A percentile compares a stretch with the other conserved stretches of the same genome.
These are phyloP conservation scores for Firmiana major DNA, from an alignment of 345 rosid genomes.

Conservation along the genomic window DNA sequence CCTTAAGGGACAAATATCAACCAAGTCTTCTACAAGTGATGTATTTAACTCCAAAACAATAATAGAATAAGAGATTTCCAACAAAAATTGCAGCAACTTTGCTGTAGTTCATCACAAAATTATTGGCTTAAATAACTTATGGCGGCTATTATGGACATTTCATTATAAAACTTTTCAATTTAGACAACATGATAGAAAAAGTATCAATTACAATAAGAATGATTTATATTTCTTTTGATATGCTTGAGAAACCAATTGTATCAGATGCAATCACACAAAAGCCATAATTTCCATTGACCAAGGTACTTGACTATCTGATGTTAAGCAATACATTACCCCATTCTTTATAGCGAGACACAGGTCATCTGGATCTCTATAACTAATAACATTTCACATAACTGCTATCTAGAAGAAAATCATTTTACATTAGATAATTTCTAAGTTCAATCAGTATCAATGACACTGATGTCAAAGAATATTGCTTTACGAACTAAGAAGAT, in stretches of 20 bases:
- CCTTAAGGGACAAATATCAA: not conserved
- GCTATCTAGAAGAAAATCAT: not conserved
- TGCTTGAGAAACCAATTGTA: not conserved
- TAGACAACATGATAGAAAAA: not conserved
- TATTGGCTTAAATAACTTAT: not conserved
- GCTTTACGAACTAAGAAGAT: not conserved
- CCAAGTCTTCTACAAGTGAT: not conserved
- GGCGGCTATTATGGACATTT: not conserved
- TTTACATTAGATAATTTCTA: not conserved
- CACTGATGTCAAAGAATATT: not conserved
- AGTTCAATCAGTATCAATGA: not conserved
- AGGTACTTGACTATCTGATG: not conserved
- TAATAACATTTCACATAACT: not conserved
- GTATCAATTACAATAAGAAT: not conserved
- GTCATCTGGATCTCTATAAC: not conserved
- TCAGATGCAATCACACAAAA: not conserved
- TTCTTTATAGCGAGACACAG: not conserved
- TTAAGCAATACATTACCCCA: not conserved
- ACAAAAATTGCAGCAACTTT: not conserved
- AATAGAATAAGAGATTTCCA: not conserved
- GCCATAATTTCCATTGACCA: not conserved
- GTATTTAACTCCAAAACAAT: not conserved
- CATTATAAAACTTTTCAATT: not conserved
- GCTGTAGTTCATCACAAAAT: not conserved
- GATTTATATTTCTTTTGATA: not conserved